Evolutionary conservation across 1,139 yeast species (phyloP).

Genomic region (Scheffersomyces parashehatae): DNA sequence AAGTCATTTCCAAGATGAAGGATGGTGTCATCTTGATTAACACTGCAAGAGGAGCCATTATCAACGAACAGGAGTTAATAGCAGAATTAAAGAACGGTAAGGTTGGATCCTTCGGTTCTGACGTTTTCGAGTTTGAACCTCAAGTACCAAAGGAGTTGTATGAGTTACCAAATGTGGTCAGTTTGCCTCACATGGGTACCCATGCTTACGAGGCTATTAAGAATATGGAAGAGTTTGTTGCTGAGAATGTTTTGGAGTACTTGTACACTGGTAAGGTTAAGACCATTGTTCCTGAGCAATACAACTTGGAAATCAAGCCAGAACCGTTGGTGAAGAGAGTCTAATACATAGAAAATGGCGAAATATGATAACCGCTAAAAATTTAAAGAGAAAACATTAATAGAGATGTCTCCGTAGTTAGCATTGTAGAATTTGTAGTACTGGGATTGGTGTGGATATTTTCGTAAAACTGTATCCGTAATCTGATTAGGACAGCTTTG

Average conservation of each 20-base stretch:
- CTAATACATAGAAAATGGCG: not conserved
- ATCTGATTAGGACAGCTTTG: no score
- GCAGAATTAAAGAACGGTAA: slow-evolving; percentile 67
- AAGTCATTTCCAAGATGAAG: slow-evolving; percentile 57
- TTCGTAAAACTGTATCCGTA: no score
- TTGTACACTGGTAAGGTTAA: slow-evolving; percentile 61
- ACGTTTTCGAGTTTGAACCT: slow-evolving; percentile 87
- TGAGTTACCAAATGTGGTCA: slow-evolving; percentile 56
- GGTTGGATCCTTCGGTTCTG: slow-evolving; percentile 73
- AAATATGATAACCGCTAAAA: no score
- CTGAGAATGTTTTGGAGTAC: slow-evolving; percentile 45
- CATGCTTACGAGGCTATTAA: slow-evolving; percentile 58
- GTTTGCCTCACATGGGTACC: slow-evolving; percentile 85
- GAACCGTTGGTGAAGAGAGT: not conserved
- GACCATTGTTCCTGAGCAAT: slow-evolving; percentile 69
- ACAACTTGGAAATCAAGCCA: slow-evolving; percentile 8
- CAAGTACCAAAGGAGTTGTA: slow-evolving; percentile 58
- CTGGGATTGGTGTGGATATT: no score
- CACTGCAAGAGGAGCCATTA: slow-evolving; percentile 75
- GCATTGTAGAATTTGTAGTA: no score
- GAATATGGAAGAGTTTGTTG: slow-evolving; percentile 58
- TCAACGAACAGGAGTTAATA: slow-evolving; percentile 65
- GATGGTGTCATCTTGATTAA: slow-evolving; percentile 64
- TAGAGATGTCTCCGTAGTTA: no score
- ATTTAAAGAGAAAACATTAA: no score